Evolutionary conservation across 805 yeast genomes (phyloP).

Genomic region (Kazachstania martiniae): DNA sequence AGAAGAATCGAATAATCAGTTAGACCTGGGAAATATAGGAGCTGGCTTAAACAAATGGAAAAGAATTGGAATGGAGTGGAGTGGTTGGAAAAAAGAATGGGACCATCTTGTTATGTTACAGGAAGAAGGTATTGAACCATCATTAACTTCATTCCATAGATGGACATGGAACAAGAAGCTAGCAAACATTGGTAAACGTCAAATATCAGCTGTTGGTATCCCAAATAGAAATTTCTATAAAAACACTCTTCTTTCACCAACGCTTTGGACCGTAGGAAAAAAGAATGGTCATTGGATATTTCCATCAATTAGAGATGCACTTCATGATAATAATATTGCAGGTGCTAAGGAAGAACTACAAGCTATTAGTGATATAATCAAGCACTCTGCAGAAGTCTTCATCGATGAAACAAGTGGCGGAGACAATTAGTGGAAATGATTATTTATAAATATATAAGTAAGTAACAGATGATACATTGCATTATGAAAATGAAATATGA

Average conservation of each 20-base stretch:
- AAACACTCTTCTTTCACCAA: constrained; percentile 62
- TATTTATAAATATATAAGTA: no score
- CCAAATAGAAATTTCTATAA: constrained; percentile 51
- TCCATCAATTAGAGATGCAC: constrained; percentile 66
- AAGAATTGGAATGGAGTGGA: constrained; percentile 37
- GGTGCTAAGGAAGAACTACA: constrained; percentile 46
- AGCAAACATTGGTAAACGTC: constrained; percentile 41
- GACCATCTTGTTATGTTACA: constrained; percentile 35
- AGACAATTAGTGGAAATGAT: constrained; percentile 1
- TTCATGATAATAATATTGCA: constrained; percentile 38
- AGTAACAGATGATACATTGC: no score
- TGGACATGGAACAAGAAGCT: constrained; percentile 75
- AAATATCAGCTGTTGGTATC: constrained; percentile 36
- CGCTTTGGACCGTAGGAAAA: constrained; percentile 42
- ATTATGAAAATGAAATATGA: no score
- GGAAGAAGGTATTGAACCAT: constrained; percentile 59
- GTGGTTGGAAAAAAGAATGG: constrained; percentile 58
- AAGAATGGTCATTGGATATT: constrained; percentile 39
- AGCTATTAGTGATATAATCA: constrained; percentile 30
- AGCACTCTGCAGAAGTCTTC: constrained; percentile 22
- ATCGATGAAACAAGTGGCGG: constrained; percentile 20
- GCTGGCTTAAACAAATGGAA: constrained; percentile 31
- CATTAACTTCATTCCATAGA: constrained; percentile 57
- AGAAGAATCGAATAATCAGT: constrained; percentile 9
- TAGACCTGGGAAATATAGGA: constrained; percentile 24